Evolutionary conservation across 768 basidiomycete species (phyloP).

Genomic region (Mycena capillaripes): DNA sequence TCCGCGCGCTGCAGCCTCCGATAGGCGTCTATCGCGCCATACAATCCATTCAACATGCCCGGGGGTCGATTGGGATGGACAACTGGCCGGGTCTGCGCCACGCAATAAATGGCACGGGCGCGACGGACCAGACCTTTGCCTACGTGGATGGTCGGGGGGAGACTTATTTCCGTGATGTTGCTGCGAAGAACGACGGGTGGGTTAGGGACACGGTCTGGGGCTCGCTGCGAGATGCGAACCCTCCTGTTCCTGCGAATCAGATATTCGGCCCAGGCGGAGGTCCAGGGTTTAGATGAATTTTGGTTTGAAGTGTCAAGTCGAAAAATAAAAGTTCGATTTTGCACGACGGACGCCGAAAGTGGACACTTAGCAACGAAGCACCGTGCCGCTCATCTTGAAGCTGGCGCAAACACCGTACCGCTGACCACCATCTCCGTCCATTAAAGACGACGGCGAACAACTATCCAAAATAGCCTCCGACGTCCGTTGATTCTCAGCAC

Average conservation of each 20-base stretch:
- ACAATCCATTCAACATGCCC: slow-evolving; percentile 47
- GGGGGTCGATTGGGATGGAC: slow-evolving; percentile 49
- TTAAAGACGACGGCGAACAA: not conserved
- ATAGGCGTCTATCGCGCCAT: slow-evolving; percentile 42
- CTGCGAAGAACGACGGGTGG: slow-evolving; percentile 51
- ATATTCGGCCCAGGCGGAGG: slow-evolving; percentile 48
- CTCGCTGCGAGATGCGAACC: slow-evolving; percentile 43
- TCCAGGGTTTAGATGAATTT: slow-evolving; percentile 41
- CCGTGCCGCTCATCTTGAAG: too few relatives aligned
- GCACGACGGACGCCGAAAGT: too few relatives aligned
- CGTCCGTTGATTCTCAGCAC: not conserved
- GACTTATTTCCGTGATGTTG: slow-evolving; percentile 49
- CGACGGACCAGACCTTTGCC: slow-evolving; percentile 48
- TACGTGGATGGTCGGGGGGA: slow-evolving; percentile 46
- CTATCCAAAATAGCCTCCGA: not conserved
- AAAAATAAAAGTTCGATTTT: too few relatives aligned
- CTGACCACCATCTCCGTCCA: not conserved
- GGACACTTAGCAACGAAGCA: too few relatives aligned
- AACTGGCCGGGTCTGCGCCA: slow-evolving; percentile 50
- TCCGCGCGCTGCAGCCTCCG: slow-evolving; percentile 44
- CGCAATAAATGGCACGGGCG: slow-evolving; percentile 49
- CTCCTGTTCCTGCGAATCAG: slow-evolving; percentile 45
- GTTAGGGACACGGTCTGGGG: slow-evolving; percentile 49
- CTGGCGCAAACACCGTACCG: not conserved
- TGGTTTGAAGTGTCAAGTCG: too few relatives aligned